phyloP scores from a whole-genome alignment of 2,329 filamentous ascomycete species.

The Beauveria asiatica region DNA sequence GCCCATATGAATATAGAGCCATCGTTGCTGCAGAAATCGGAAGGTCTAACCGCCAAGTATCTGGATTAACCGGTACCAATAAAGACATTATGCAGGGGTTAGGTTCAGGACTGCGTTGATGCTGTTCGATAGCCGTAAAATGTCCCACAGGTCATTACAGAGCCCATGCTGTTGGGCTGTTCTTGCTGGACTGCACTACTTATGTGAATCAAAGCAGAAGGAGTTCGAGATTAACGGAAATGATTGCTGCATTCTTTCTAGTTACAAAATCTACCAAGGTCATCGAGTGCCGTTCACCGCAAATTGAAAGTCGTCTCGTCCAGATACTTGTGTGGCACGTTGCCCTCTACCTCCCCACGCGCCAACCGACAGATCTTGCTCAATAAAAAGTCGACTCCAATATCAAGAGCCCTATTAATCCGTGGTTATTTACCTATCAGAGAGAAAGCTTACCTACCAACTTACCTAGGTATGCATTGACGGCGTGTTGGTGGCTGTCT shows the following conservation, averaged over 20 bases:
- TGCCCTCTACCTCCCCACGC: background rate
- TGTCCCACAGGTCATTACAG: conserved; percentile 2
- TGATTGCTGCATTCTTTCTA: too few species aligned
- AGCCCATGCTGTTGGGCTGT: background rate
- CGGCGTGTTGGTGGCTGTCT: background rate
- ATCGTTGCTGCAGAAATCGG: background rate
- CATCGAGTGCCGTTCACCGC: background rate
- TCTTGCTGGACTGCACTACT: too few species aligned
- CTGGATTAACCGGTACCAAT: too few species aligned
- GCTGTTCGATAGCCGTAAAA: background rate
- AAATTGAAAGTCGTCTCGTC: background rate
- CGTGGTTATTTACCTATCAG: background rate
- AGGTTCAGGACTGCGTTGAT: background rate
- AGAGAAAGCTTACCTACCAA: background rate
- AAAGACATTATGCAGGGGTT: background rate
- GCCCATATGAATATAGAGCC: background rate
- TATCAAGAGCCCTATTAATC: background rate
- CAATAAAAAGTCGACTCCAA: background rate
- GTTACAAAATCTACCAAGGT: background rate
- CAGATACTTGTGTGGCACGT: background rate
- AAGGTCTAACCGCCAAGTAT: background rate
- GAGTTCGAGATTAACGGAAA: too few species aligned
- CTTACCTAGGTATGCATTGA: background rate
- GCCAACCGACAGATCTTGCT: background rate
- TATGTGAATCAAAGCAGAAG: background rate